phyloP scores from a whole-genome alignment of 306 rosid genomes.

The Pyrus bretschneideri region DNA sequence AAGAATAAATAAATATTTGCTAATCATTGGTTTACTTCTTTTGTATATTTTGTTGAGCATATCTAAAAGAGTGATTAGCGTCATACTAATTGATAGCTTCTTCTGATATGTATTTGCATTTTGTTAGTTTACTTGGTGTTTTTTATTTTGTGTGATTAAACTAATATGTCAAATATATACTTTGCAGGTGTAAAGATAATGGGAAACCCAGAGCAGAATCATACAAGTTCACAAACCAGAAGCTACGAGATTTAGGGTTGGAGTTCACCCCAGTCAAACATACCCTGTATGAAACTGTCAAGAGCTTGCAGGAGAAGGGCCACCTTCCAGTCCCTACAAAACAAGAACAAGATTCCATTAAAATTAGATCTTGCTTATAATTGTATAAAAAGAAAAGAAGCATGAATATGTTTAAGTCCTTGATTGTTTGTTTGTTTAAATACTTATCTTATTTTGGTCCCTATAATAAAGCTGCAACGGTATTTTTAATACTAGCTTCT shows the following conservation, averaged over 20 bases:
- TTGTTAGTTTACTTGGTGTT: not conserved
- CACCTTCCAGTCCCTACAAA: constrained; percentile 43
- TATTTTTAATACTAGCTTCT: not conserved
- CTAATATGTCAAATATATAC: not conserved
- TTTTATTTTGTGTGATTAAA: not conserved
- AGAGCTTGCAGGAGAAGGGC: constrained; percentile 77
- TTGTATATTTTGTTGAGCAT: no score
- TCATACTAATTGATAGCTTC: no score
- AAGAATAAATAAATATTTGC: not conserved
- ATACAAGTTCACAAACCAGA: constrained; percentile 61
- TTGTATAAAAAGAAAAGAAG: not conserved
- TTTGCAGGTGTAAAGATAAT: constrained; percentile 68
- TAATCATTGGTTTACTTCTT: not conserved
- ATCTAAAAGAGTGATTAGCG: no score
- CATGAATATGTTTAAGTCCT: not conserved
- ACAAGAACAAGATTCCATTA: constrained; percentile 28
- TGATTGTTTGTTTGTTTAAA: not conserved
- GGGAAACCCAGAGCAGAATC: constrained; percentile 68
- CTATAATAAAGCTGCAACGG: not conserved
- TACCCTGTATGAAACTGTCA: constrained; percentile 76
- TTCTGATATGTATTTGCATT: not conserved
- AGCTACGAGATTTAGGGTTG: constrained; percentile 65
- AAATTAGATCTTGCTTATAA: constrained; percentile 10
- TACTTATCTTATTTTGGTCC: not conserved
- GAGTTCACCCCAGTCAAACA: constrained; percentile 69